Conservation (phyloP, 1,284 basidiomycete genomes). For the Cutaneotrichosporon cavernicola region DNA sequence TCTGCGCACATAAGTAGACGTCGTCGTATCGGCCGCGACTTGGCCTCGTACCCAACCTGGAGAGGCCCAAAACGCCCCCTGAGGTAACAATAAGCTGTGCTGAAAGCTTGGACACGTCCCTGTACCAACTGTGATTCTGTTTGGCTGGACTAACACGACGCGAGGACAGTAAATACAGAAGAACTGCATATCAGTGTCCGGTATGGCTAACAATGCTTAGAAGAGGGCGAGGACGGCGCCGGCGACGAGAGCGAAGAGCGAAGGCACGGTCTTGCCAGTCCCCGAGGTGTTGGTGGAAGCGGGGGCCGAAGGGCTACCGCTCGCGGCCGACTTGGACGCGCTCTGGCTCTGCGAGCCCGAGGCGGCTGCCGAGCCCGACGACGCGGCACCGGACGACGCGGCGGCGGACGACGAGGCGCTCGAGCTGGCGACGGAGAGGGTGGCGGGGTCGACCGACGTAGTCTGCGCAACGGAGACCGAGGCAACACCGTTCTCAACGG, state of each 20-base stretch:
- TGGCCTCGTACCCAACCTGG: too few species aligned
- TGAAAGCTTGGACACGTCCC: too few species aligned
- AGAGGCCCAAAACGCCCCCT: too few species aligned
- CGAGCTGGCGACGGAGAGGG: slow-evolving; percentile 36
- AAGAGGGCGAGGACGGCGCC: slow-evolving; percentile 31
- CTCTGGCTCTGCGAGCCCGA: slow-evolving; percentile 4
- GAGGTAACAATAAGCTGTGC: too few species aligned
- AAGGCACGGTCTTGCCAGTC: slow-evolving; percentile 12
- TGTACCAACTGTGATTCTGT: too few species aligned
- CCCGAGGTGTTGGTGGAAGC: slow-evolving; percentile 17
- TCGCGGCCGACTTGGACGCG: slow-evolving; percentile 13
- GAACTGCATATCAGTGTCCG: background rate
- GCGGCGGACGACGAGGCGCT: slow-evolving; percentile 33
- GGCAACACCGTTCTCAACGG: slow-evolving; percentile 69
- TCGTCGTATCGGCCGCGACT: too few species aligned
- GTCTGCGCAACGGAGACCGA: slow-evolving; percentile 43
- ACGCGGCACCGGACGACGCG: slow-evolving; percentile 28
- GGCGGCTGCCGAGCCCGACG: slow-evolving; percentile 19
- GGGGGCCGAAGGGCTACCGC: slow-evolving; percentile 11
- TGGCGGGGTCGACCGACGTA: slow-evolving; percentile 11
- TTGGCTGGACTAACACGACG: too few species aligned
- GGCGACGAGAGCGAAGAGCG: slow-evolving; percentile 27
- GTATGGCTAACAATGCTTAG: background rate
- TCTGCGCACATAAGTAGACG: too few species aligned
- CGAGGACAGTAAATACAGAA: background rate